Percentiles rank a stretch among this genome's conserved stretches.
Conservation (phyloP, 306 rosid genomes). For the Cucurbita pepo region DNA sequence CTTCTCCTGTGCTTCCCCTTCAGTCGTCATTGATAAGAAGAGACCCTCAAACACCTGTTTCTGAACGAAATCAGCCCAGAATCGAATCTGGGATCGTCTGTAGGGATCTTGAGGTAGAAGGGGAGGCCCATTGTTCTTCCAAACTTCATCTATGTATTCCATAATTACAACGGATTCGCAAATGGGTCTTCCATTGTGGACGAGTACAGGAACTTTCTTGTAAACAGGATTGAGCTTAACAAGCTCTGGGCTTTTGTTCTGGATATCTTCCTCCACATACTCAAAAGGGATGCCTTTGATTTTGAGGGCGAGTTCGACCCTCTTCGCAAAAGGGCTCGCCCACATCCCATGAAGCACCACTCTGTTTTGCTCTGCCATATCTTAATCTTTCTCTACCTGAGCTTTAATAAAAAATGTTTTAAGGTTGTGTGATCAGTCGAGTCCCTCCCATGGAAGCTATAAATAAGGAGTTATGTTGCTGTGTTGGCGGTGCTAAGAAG, state of each 20-base stretch:
- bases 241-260: conserved; percentile 12
- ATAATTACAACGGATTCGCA: conserved; percentile 13
- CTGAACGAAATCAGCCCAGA: conserved; percentile 16
- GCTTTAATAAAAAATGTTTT: too few relatives aligned
- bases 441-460: not conserved
- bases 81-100: conserved; percentile 11
- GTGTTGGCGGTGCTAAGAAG: not conserved
- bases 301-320: conserved; percentile 17
- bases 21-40: not conserved
- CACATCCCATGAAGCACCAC: conserved; percentile 12
- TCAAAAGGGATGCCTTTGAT: conserved; percentile 14
- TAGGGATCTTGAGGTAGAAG: conserved; percentile 16
- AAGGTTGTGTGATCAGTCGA: not conserved
- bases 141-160: conserved; percentile 21
- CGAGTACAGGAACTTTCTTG: conserved; percentile 21
- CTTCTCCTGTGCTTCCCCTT: conserved; percentile 16
- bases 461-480: not conserved
- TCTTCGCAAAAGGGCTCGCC: conserved; percentile 12
- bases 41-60: conserved; percentile 16
- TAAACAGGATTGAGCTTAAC: conserved; percentile 12
- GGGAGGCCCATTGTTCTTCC: conserved; percentile 3
- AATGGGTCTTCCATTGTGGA: conserved; percentile 19
- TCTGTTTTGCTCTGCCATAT: not conserved
- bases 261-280: conserved; percentile 12
- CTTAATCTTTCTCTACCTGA: not conserved